Evolutionary conservation across 345 rosid genomes (phyloP).

Genomic region (Eucalyptus guilfoylei): DNA sequence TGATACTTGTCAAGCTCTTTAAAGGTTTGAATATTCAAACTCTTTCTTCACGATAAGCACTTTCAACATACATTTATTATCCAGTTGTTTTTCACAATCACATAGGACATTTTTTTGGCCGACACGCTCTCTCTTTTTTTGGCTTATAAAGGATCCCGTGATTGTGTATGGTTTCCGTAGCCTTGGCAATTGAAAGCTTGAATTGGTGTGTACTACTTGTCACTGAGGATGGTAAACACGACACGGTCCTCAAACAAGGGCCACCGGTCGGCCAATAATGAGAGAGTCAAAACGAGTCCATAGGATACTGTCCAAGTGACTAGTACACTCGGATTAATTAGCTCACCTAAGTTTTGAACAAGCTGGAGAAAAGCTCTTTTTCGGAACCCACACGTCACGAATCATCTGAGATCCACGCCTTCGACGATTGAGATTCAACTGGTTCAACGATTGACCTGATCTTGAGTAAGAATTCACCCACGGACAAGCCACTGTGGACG

Average conservation of each 20-base stretch:
- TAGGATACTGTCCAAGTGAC: background rate
- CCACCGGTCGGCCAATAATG: background rate
- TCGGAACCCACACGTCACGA: background rate
- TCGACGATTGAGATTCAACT: background rate
- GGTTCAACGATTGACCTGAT: background rate
- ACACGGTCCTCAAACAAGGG: background rate
- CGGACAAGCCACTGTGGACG: background rate
- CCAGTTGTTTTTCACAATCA: background rate
- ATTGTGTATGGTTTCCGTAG: rapidly evolving
- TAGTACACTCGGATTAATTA: background rate
- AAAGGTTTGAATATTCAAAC: background rate
- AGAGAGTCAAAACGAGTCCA: background rate
- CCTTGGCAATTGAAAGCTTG: background rate
- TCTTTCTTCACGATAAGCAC: background rate
- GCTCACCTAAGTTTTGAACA: background rate
- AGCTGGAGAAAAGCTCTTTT: background rate
- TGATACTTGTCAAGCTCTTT: background rate
- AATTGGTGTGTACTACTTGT: background rate
- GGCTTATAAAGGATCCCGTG: background rate
- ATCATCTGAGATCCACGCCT: background rate
- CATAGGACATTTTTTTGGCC: background rate
- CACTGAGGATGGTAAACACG: background rate
- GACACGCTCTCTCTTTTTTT: background rate
- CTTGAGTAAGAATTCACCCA: background rate
- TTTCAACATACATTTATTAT: background rate